Conservation (phyloP, 2,329 filamentous ascomycete species). For the Ophiostoma sp. region DNA sequence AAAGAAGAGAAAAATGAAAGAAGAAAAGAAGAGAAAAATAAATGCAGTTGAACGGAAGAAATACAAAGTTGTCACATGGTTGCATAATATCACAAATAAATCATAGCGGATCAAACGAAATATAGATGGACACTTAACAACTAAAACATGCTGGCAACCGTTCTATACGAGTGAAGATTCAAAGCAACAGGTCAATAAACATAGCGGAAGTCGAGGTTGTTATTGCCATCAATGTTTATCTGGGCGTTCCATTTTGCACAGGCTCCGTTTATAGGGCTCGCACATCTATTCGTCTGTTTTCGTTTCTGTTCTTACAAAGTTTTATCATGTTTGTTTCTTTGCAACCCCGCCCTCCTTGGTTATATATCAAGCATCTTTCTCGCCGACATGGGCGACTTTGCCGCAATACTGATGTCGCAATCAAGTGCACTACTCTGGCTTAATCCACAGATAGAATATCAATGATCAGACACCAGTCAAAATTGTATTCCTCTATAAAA, state of each 20-base stretch:
- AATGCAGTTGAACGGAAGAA: no score
- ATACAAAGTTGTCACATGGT: no score
- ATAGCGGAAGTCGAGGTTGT: background rate
- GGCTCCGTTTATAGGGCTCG: conserved; percentile 1
- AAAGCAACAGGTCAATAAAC: background rate
- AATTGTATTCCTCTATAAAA: background rate
- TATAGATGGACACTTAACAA: no score
- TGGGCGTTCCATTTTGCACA: background rate
- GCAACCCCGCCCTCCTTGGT: background rate
- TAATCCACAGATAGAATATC: background rate
- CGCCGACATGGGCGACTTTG: background rate
- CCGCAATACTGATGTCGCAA: background rate
- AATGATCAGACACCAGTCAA: background rate
- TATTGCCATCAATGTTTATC: no score
- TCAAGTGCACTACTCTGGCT: background rate
- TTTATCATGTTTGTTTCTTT: background rate
- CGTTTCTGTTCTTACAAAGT: no score
- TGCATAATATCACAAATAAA: no score
- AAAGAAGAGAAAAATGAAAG: no score
- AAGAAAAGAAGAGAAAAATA: no score
- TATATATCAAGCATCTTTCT: background rate
- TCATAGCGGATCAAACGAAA: no score
- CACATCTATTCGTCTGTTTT: background rate
- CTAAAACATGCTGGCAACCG: no score
- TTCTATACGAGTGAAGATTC: no score